Evolutionary conservation across 2,329 filamentous ascomycete genomes (phyloP).

Genomic region (Ophiostoma sp.): DNA sequence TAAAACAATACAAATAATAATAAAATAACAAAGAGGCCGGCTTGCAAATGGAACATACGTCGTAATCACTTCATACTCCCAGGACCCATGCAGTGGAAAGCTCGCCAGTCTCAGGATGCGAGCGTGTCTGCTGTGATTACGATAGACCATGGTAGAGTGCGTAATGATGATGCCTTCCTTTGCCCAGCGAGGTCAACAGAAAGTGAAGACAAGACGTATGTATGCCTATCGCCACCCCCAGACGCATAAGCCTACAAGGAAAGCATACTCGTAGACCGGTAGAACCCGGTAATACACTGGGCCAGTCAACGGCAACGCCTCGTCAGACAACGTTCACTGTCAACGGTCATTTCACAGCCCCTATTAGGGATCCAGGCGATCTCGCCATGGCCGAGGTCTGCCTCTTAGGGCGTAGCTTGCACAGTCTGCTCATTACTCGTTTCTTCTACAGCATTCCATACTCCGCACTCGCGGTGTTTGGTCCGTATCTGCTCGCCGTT

Average conservation of each 20-base stretch:
- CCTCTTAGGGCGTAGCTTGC: neutral
- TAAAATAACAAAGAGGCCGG: neutral
- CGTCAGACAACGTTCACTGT: neutral
- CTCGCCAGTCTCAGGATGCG: too few relatives aligned
- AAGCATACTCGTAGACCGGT: neutral
- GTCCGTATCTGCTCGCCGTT: too few relatives aligned
- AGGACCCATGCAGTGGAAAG: too few relatives aligned
- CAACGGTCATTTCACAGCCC: slow-evolving; percentile 1
- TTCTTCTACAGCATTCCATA: neutral
- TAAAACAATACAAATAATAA: neutral
- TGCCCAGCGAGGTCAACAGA: too few relatives aligned
- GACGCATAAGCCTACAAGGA: too few relatives aligned
- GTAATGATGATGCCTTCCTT: too few relatives aligned
- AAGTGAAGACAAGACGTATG: too few relatives aligned
- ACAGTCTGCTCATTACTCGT: neutral
- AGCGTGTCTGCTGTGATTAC: too few relatives aligned
- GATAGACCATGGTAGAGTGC: too few relatives aligned
- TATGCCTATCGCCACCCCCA: too few relatives aligned
- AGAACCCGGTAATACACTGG: neutral
- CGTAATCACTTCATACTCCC: neutral
- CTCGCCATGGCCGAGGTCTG: neutral
- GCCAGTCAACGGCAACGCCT: neutral
- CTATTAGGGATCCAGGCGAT: slow-evolving; percentile 1
- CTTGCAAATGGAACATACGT: neutral
- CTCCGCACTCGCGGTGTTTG: neutral